phyloP scores from a whole-genome alignment of 768 basidiomycete genomes.

The Termitomyces titanicus region DNA sequence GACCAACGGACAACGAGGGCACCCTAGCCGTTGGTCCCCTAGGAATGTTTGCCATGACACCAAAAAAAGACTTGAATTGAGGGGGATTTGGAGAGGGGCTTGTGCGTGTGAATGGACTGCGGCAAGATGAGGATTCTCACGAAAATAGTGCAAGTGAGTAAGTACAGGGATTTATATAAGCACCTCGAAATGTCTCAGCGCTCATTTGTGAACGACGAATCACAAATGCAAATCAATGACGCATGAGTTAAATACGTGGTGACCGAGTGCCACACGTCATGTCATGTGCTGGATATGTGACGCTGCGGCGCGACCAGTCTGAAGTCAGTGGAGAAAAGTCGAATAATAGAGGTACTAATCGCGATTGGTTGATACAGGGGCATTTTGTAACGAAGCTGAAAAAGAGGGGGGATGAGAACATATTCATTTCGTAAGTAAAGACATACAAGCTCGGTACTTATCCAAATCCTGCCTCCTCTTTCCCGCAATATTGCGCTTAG shows the following conservation, averaged over 20 bases:
- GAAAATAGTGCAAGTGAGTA: neutral
- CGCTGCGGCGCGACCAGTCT: neutral
- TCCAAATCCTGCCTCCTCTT: conserved; percentile 32
- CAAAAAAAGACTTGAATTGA: neutral
- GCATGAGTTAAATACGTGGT: neutral
- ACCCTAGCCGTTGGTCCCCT: neutral
- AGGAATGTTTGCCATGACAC: conserved; percentile 1
- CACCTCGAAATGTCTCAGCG: neutral
- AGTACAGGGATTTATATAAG: neutral
- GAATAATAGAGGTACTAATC: neutral
- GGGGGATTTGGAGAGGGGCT: neutral
- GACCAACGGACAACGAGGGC: conserved; percentile 4
- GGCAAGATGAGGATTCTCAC: neutral
- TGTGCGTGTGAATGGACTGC: neutral
- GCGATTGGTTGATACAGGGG: neutral
- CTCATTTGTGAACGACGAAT: neutral
- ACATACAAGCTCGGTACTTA: conserved; percentile 26
- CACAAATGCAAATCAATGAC: conserved; percentile 1
- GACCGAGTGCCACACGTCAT: conserved; percentile 3
- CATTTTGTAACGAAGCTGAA: neutral
- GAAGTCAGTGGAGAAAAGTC: neutral
- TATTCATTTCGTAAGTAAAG: neutral
- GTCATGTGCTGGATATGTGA: conserved; percentile 5
- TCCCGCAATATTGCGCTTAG: conserved; percentile 26
- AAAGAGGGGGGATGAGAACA: neutral